phyloP scores from a whole-genome alignment of 495 filamentous ascomycete genomes.

The Jackrogersella multiformis region DNA sequence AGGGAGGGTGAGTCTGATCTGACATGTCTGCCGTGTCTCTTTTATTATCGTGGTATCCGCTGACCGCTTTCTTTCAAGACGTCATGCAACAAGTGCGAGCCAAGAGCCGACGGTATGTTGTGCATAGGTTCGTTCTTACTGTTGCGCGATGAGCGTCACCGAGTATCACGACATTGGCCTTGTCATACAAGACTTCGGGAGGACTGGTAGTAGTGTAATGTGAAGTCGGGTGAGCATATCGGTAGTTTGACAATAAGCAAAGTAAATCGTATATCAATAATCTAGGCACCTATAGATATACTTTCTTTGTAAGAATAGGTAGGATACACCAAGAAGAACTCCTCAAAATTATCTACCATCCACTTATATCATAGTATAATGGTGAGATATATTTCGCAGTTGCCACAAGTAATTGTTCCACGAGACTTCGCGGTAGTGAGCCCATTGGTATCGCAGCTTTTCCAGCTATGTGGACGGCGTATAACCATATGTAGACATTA shows the following conservation, averaged over 20 bases:
- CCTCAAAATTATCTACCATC: too few species aligned
- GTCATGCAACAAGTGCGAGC: conserved; percentile 20
- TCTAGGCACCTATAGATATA: background rate
- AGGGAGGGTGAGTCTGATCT: conserved; percentile 15
- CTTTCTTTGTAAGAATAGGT: background rate
- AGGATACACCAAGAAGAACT: too few species aligned
- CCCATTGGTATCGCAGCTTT: too few species aligned
- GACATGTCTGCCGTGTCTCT: background rate
- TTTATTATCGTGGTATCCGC: background rate
- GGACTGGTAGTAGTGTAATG: background rate
- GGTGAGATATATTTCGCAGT: too few species aligned
- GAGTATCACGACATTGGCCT: conserved; percentile 2
- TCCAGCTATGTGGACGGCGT: too few species aligned
- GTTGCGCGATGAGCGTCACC: background rate
- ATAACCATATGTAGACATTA: too few species aligned
- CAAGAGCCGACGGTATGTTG: conserved; percentile 32
- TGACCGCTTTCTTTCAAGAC: conserved; percentile 19
- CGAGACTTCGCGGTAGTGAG: too few species aligned
- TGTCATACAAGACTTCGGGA: background rate
- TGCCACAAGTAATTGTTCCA: too few species aligned
- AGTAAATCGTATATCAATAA: background rate
- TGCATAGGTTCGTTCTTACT: conserved; percentile 7
- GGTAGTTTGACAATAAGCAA: background rate
- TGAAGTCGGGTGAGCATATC: background rate
- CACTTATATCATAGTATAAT: too few species aligned